phyloP scores from a whole-genome alignment of 2,329 filamentous ascomycete species.

The Penicillium italicum region DNA sequence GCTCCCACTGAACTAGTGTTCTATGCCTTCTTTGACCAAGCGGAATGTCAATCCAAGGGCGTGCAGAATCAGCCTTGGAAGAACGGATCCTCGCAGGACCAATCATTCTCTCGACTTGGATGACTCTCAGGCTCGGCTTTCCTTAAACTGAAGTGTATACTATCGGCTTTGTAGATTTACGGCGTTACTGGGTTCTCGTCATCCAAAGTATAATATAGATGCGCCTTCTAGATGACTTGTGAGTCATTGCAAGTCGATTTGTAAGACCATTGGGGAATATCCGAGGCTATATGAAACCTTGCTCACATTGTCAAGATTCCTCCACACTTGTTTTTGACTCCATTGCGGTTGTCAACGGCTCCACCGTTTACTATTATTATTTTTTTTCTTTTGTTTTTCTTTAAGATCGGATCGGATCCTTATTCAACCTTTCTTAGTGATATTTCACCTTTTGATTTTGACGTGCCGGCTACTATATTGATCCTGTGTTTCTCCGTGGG shows the following conservation, averaged over 20 bases:
- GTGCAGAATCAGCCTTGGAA: too few relatives aligned
- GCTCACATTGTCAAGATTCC: conserved; percentile 1
- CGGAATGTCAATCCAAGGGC: conserved; percentile 27
- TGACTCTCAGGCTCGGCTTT: not conserved
- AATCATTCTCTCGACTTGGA: conserved; percentile 5
- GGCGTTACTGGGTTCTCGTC: not conserved
- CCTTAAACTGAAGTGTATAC: conserved; percentile 4
- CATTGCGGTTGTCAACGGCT: conserved; percentile 25
- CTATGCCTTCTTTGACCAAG: not conserved
- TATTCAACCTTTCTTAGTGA: not conserved
- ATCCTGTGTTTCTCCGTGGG: not conserved
- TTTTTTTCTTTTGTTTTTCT: not conserved
- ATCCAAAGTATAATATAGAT: not conserved
- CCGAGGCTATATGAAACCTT: not conserved
- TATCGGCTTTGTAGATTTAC: not conserved
- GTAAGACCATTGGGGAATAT: conserved; percentile 4
- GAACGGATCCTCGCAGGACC: conserved; percentile 8
- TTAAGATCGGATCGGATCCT: not conserved
- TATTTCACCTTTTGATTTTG: not conserved
- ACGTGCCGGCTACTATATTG: not conserved
- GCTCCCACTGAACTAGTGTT: not conserved
- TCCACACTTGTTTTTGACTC: conserved; percentile 8
- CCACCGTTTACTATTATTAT: conserved; percentile 21
- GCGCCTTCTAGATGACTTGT: not conserved
- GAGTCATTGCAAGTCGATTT: conserved; percentile 6